These are phyloP conservation scores for Quercus tomentella DNA, from an alignment of 331 rosid genomes.

Conservation along the genomic window DNA sequence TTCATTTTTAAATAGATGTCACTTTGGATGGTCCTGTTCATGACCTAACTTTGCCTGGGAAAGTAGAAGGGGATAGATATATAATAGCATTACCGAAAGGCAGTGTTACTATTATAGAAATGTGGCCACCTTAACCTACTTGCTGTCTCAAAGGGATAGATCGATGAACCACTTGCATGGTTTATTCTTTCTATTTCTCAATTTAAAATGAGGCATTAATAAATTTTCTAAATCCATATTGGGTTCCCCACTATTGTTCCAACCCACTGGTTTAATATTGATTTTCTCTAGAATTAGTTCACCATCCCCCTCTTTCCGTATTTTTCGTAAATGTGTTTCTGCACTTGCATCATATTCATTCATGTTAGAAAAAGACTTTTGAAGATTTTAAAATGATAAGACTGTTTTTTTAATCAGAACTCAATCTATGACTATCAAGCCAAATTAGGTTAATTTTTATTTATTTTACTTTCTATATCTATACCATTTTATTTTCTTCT, in stretches of 20 bases:
- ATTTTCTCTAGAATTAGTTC: neutral
- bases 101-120: no score
- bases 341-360: no score
- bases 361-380: no score
- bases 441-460: no score
- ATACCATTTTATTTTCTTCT: no score
- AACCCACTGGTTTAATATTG: slow-evolving; percentile 4
- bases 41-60: slow-evolving; percentile 45
- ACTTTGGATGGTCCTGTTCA: slow-evolving; percentile 29
- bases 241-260: slow-evolving; percentile 26
- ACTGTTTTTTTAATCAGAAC: no score
- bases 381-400: no score
- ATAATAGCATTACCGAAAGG: neutral
- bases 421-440: no score
- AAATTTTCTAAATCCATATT: slow-evolving; percentile 1
- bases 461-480: no score
- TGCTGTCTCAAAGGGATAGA: no score
- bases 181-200: neutral
- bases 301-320: neutral
- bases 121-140: no score
- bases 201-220: neutral
- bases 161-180: neutral
- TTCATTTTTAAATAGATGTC: neutral
- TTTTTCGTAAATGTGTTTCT: no score
- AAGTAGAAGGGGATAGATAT: neutral